These are phyloP conservation scores for Chlorella sorokiniana DNA, from an alignment of 139 green algal species.

Conservation along the genomic window DNA sequence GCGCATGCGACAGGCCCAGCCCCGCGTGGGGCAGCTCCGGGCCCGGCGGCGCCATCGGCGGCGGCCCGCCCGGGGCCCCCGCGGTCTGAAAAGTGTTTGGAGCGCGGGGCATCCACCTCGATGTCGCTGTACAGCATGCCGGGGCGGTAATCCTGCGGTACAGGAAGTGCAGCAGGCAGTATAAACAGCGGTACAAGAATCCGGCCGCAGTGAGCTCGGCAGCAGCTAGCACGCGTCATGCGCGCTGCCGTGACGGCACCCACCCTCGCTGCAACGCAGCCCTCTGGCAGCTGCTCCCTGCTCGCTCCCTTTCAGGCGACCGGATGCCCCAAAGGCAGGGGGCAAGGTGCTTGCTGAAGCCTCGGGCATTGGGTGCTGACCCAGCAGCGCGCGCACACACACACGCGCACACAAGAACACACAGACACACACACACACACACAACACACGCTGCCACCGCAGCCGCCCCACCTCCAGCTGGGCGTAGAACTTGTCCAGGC, in stretches of 20 bases:
- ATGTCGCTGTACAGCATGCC: slow-evolving; percentile 47
- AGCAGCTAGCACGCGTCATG: too few species aligned
- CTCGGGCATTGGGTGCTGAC: too few species aligned
- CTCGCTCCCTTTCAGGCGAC: too few species aligned
- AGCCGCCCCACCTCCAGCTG: slow-evolving; percentile 68
- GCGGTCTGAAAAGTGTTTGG: slow-evolving; percentile 6
- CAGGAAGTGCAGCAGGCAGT: background rate
- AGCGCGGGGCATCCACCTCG: slow-evolving; percentile 7
- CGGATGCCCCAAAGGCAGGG: too few species aligned
- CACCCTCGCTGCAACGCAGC: too few species aligned
- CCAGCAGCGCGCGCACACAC: too few species aligned
- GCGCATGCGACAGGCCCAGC: background rate
- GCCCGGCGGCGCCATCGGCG: background rate
- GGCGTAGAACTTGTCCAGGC: slow-evolving; percentile 78
- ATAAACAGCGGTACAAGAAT: background rate
- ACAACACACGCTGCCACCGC: too few species aligned
- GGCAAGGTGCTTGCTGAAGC: too few species aligned
- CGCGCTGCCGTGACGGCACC: too few species aligned
- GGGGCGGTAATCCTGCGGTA: slow-evolving; percentile 62
- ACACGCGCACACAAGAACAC: too few species aligned
- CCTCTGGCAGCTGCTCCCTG: too few species aligned
- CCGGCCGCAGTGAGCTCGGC: background rate
- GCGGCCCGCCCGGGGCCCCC: background rate
- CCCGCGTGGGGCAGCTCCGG: slow-evolving; percentile 10
- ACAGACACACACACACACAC: too few species aligned